A percentile compares a stretch with the other conserved stretches of the same genome.
These are phyloP conservation scores for Psilocybe mexicana DNA, from an alignment of 1,284 basidiomycete species.

Conservation along the genomic window DNA sequence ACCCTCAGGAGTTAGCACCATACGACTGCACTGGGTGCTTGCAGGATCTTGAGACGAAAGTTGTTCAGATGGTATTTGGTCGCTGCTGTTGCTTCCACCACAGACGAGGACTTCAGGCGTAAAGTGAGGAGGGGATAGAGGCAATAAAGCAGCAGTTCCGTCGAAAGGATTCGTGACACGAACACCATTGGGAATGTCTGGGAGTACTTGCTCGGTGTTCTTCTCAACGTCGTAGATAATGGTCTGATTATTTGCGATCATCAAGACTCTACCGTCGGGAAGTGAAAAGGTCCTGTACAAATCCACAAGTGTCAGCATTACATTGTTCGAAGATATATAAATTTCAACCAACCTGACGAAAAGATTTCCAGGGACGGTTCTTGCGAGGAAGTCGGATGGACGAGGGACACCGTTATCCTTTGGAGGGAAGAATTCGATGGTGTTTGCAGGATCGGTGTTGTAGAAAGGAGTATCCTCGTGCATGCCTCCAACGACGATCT, in stretches of 20 bases:
- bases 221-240: conserved; percentile 48
- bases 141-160: conserved; percentile 29
- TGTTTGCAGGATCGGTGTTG: conserved; percentile 46
- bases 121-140: conserved; percentile 42
- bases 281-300: conserved; percentile 28
- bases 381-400: conserved; percentile 46
- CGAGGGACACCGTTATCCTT: conserved; percentile 47
- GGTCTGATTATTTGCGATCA: conserved; percentile 47
- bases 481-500: conserved; percentile 47
- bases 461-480: conserved; percentile 39
- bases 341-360: conserved; percentile 36
- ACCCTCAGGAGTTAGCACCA: conserved; percentile 37
- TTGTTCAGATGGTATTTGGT: conserved; percentile 29
- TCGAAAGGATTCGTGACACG: conserved; percentile 50
- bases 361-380: conserved; percentile 43
- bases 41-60: conserved; percentile 44
- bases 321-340: background rate
- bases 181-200: conserved; percentile 51
- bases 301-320: too few species aligned
- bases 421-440: conserved; percentile 54
- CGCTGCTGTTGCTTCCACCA: conserved; percentile 40
- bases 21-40: conserved; percentile 42
- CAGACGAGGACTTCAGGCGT: conserved; percentile 52
- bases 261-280: conserved; percentile 43
- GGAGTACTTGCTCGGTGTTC: conserved; percentile 42